Evolutionary conservation across 2,329 filamentous ascomycete genomes (phyloP).

Genomic region (Trichoderma sp.): DNA sequence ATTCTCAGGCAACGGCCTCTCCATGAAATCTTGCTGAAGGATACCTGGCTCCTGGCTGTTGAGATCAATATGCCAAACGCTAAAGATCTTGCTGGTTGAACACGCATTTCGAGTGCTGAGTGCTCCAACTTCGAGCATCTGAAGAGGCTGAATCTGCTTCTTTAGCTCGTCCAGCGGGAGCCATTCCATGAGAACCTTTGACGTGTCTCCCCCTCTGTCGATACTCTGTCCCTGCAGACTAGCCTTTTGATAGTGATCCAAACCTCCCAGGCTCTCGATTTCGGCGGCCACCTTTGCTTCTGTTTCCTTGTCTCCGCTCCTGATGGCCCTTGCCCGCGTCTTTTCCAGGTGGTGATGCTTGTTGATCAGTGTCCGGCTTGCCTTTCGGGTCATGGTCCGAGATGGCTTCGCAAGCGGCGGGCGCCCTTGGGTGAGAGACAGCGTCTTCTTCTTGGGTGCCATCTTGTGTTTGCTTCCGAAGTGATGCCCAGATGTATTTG

Average conservation of each 20-base stretch:
- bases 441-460: slow-evolving; percentile 51
- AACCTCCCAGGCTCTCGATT: slow-evolving; percentile 62
- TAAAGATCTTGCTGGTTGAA: slow-evolving; percentile 70
- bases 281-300: slow-evolving; percentile 55
- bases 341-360: slow-evolving; percentile 69
- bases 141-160: slow-evolving; percentile 45
- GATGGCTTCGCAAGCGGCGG: slow-evolving; percentile 57
- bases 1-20: slow-evolving; percentile 70
- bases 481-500: neutral
- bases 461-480: slow-evolving; percentile 39
- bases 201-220: slow-evolving; percentile 70
- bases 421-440: slow-evolving; percentile 55
- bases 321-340: slow-evolving; percentile 58
- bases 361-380: slow-evolving; percentile 67
- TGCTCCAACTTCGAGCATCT: slow-evolving; percentile 86
- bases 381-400: slow-evolving; percentile 65
- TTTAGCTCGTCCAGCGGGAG: slow-evolving; percentile 45
- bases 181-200: slow-evolving; percentile 67
- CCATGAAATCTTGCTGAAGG: slow-evolving; percentile 90
- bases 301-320: slow-evolving; percentile 53
- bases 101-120: slow-evolving; percentile 84
- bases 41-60: slow-evolving; percentile 85
- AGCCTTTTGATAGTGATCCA: slow-evolving; percentile 67
- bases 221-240: slow-evolving; percentile 69
- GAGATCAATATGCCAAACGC: slow-evolving; percentile 84